phyloP scores from a whole-genome alignment of 164 flowering plant species.

The Vitis cinerea region DNA sequence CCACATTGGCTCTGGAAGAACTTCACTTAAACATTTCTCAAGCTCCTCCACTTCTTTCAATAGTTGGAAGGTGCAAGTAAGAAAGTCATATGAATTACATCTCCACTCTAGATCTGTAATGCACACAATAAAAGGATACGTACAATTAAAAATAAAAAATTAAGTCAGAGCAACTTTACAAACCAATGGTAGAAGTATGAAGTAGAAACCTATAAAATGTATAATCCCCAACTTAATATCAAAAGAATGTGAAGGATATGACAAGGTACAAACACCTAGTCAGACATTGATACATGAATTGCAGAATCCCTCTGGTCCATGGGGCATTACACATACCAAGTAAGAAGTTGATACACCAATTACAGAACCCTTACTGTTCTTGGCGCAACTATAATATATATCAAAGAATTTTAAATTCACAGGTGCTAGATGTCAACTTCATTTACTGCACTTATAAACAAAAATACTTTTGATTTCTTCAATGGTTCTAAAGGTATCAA shows the following conservation, averaged over 20 bases:
- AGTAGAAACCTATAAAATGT: too few relatives aligned
- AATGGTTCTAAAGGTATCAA: not conserved
- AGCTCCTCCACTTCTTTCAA: not conserved
- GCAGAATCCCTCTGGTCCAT: too few relatives aligned
- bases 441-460: not conserved
- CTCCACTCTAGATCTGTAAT: not conserved
- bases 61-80: not conserved
- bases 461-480: not conserved
- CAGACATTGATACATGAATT: too few relatives aligned
- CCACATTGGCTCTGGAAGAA: not conserved
- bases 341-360: not conserved
- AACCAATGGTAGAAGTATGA: not conserved
- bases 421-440: not conserved
- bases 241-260: too few relatives aligned
- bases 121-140: not conserved
- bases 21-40: not conserved
- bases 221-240: too few relatives aligned
- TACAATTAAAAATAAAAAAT: not conserved
- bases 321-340: not conserved
- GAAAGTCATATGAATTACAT: not conserved
- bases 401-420: too few relatives aligned
- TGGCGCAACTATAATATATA: too few relatives aligned
- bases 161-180: not conserved
- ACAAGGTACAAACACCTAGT: too few relatives aligned
- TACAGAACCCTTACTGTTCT: not conserved